phyloP scores from a whole-genome alignment of 2,329 filamentous ascomycete species.

The Kalaharituber pfeilii region DNA sequence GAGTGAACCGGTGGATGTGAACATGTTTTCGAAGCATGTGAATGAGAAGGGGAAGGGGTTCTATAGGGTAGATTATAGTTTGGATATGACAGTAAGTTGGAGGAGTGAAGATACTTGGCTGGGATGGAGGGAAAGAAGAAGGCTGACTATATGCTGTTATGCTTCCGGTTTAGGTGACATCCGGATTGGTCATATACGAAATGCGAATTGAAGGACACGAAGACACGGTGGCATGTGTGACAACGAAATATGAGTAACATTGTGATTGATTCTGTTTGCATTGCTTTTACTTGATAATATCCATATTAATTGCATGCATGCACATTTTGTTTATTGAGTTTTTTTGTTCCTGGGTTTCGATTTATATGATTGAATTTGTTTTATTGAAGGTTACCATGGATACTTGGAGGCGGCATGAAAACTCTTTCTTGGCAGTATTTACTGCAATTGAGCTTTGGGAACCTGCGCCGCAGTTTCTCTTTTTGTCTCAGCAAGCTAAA shows the following conservation, averaged over 20 bases:
- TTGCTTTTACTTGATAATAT: too few relatives aligned
- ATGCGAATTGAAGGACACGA: slow-evolving; percentile 16
- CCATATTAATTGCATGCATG: too few relatives aligned
- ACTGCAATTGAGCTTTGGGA: too few relatives aligned
- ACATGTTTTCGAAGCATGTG: slow-evolving; percentile 14
- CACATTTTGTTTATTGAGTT: too few relatives aligned
- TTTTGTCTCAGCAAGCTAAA: too few relatives aligned
- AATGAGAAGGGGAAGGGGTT: slow-evolving; percentile 17
- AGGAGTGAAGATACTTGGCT: slow-evolving; percentile 9
- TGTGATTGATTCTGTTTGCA: too few relatives aligned
- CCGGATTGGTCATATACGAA: slow-evolving; percentile 4
- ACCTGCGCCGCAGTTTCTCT: too few relatives aligned
- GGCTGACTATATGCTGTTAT: background rate
- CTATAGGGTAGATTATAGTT: slow-evolving; percentile 18
- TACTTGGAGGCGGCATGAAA: too few relatives aligned
- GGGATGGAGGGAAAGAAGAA: background rate
- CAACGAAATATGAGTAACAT: slow-evolving; percentile 18
- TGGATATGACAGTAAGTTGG: slow-evolving; percentile 18
- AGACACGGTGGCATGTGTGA: slow-evolving; percentile 15
- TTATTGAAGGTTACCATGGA: too few relatives aligned
- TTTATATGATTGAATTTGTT: too few relatives aligned
- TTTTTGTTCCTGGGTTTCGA: too few relatives aligned
- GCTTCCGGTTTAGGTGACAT: background rate
- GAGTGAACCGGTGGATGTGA: slow-evolving; percentile 15
- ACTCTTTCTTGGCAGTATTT: too few relatives aligned